A percentile compares a stretch with the other conserved stretches of the same genome.
phyloP scores from a whole-genome alignment of 352 stramenopile genomes.

The Globisporangium polare region DNA sequence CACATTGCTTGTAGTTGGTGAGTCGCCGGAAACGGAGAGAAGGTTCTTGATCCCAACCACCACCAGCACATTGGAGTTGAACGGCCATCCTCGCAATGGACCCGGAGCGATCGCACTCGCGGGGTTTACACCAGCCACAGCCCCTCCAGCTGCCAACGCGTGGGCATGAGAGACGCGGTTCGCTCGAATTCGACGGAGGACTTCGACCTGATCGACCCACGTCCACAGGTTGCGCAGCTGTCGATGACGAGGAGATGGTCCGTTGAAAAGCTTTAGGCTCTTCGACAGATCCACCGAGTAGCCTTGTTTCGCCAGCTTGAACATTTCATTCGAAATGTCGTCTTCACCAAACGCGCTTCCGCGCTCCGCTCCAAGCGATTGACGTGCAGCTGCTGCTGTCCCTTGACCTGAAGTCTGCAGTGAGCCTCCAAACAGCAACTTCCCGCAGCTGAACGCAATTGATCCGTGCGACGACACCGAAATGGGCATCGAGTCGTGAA shows the following conservation, averaged over 20 bases:
- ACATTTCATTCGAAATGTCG: constrained; percentile 79
- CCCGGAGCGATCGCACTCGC: constrained; percentile 22
- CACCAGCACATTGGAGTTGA: constrained; percentile 59
- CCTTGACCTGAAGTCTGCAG: constrained; percentile 24
- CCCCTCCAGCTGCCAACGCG: constrained; percentile 21
- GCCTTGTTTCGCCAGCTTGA: constrained; percentile 61
- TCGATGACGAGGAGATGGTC: constrained; percentile 30
- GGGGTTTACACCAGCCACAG: constrained; percentile 20
- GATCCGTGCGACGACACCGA: constrained; percentile 66
- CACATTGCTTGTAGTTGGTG: constrained; percentile 12
- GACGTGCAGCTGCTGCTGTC: constrained; percentile 32
- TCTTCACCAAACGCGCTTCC: constrained; percentile 29
- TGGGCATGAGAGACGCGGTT: constrained; percentile 46
- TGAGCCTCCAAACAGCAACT: constrained; percentile 58
- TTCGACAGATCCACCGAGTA: constrained; percentile 78
- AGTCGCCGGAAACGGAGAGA: constrained; percentile 26
- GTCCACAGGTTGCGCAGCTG: constrained; percentile 66
- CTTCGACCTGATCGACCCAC: constrained; percentile 85
- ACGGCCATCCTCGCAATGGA: constrained; percentile 63
- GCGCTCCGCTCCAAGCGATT: constrained; percentile 31
- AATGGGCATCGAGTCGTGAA: constrained; percentile 85
- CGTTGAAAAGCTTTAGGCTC: constrained; percentile 69
- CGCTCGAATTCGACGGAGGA: constrained; percentile 57
- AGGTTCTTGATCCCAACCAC: constrained; percentile 67
- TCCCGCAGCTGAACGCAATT: constrained; percentile 73